A percentile compares a stretch with the other conserved stretches of the same genome.
phyloP scores from a whole-genome alignment of 1,139 yeast genomes.

The Pichia kudriavzevii region DNA sequence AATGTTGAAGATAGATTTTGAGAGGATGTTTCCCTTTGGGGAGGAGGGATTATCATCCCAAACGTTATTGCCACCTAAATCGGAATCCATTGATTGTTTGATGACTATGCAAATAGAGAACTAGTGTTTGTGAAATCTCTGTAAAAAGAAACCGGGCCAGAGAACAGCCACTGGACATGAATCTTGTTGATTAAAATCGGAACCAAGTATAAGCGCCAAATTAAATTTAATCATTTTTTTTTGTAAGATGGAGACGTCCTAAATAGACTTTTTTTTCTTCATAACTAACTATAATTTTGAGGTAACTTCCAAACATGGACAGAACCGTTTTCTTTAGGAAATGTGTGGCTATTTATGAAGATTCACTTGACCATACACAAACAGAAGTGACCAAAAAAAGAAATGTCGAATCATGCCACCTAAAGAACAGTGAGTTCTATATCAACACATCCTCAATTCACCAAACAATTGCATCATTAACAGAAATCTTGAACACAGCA shows the following conservation, averaged over 20 bases:
- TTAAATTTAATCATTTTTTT: too few relatives aligned
- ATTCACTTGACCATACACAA: slow-evolving; percentile 4
- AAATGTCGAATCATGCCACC: background rate
- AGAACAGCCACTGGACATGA: too few relatives aligned
- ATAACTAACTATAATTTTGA: too few relatives aligned
- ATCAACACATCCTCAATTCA: slow-evolving; percentile 5
- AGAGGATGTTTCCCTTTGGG: background rate
- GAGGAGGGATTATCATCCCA: slow-evolving; percentile 10
- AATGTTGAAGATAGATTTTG: background rate
- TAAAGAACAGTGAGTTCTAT: slow-evolving; percentile 3
- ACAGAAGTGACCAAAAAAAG: background rate
- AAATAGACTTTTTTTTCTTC: background rate
- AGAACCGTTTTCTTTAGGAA: slow-evolving; percentile 24
- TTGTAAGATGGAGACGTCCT: too few relatives aligned
- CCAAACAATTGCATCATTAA: slow-evolving; percentile 10
- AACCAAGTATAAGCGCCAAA: too few relatives aligned
- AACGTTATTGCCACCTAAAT: slow-evolving; percentile 8
- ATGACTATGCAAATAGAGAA: too few relatives aligned
- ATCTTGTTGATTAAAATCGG: too few relatives aligned
- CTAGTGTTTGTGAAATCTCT: too few relatives aligned
- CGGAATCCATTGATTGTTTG: slow-evolving; percentile 9
- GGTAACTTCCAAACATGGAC: slow-evolving; percentile 18
- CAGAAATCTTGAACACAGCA: slow-evolving; percentile 19
- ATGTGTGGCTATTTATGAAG: slow-evolving; percentile 25
- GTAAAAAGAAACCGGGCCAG: too few relatives aligned